These are phyloP conservation scores for Catunica adiposa DNA, from an alignment of 2,329 filamentous ascomycete genomes.

Conservation along the genomic window DNA sequence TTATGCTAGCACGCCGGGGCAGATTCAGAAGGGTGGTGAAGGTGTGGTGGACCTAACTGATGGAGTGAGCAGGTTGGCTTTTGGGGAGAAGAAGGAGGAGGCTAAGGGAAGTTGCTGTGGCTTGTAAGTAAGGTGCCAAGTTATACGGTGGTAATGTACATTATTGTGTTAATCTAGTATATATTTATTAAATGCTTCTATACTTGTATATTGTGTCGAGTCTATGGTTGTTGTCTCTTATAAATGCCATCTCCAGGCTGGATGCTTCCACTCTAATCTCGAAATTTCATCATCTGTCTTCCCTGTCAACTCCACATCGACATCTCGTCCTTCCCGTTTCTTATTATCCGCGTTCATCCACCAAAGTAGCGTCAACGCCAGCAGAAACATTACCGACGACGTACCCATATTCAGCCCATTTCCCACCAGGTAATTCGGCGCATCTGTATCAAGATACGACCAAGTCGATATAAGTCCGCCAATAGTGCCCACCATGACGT, in stretches of 20 bases:
- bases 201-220: not conserved
- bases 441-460: conserved; percentile 46
- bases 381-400: conserved; percentile 36
- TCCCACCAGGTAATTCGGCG: conserved; percentile 49
- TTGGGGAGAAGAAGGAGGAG: conserved; percentile 1
- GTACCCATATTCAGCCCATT: conserved; percentile 55
- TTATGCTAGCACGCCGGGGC: conserved; percentile 55
- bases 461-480: conserved; percentile 46
- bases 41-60: conserved; percentile 32
- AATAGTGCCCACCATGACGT: conserved; percentile 50
- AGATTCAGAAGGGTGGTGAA: conserved; percentile 33
- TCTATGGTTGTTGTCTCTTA: not conserved
- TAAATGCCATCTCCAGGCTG: conserved; percentile 40
- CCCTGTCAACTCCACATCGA: conserved; percentile 40
- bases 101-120: not conserved
- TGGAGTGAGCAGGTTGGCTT: conserved; percentile 28
- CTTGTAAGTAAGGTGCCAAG: not conserved
- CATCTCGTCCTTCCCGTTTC: conserved; percentile 35
- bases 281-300: conserved; percentile 36
- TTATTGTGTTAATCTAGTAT: not conserved
- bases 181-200: not conserved
- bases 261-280: conserved; percentile 52
- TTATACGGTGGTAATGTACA: not conserved
- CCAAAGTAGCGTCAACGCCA: conserved; percentile 30
- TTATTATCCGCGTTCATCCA: conserved; percentile 51